phyloP scores from a whole-genome alignment of 495 filamentous ascomycete species.

The Trichoderma gamsii region DNA sequence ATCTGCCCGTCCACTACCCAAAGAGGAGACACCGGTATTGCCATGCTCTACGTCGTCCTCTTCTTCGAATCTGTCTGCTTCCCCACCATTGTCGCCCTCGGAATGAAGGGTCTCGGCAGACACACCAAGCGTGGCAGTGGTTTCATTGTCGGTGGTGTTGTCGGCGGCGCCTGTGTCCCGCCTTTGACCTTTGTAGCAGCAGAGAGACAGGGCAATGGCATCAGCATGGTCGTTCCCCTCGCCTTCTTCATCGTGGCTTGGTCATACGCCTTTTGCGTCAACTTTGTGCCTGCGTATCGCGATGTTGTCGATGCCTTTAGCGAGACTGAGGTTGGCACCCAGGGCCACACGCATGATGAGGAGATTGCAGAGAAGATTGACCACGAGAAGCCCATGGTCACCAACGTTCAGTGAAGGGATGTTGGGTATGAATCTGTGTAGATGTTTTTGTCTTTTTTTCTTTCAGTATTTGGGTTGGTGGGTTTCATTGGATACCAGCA shows the following conservation, averaged over 20 bases:
- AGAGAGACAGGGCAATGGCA: conserved; percentile 33
- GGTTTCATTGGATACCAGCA: conserved; percentile 5
- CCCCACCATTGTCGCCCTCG: conserved; percentile 63
- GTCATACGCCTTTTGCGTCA: conserved; percentile 29
- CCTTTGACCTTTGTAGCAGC: conserved; percentile 56
- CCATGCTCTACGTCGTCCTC: conserved; percentile 55
- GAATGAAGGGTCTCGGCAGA: conserved; percentile 60
- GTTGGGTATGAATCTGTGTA: neutral
- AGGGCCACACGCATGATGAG: conserved; percentile 47
- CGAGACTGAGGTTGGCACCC: conserved; percentile 8
- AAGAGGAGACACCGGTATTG: conserved; percentile 46
- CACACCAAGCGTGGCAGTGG: conserved; percentile 63
- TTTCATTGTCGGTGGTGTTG: conserved; percentile 57
- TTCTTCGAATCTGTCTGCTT: conserved; percentile 66
- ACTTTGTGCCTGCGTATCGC: conserved; percentile 12
- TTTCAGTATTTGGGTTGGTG: neutral
- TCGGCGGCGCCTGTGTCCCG: conserved; percentile 59
- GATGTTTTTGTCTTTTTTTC: neutral
- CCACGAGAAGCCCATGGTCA: neutral
- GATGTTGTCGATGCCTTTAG: conserved; percentile 8
- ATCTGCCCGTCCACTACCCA: conserved; percentile 48
- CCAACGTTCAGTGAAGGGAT: neutral
- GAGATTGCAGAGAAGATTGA: conserved; percentile 22
- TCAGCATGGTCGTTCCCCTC: conserved; percentile 41
- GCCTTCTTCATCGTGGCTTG: conserved; percentile 37